Evolutionary conservation across 306 rosid species (phyloP), one percentile per base, ranked within the genome.

Genomic region (Prunus armeniaca): DNA sequence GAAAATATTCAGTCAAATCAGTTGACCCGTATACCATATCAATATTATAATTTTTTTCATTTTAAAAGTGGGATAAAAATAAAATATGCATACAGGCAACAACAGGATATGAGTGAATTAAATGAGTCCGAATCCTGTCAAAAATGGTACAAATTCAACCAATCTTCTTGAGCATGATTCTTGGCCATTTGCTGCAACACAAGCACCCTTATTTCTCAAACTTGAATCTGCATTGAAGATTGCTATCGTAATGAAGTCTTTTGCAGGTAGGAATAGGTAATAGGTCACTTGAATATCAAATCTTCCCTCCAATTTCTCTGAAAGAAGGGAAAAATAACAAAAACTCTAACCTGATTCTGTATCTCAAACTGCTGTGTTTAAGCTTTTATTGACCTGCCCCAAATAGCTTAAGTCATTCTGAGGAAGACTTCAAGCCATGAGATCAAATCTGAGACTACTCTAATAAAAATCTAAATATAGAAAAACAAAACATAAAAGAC

Each of bases 371-470:
- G 51, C 45, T 11, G 32, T 74, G 32, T 28, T 45, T 43, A 19
- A 17, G 43, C 19, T 17, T 32, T 45, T 7, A 70, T 63, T 38
- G 24, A 70, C 76, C 79, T 49, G 66, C 65, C 75, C 32, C 71
- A 34, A 56, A 43, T 41, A 57, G 66, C 54, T 13, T 18, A 56
- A 65, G 67, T 52, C 9, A 69, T 19, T n/a, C 65, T 24, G 54
- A 68, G 75, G 49, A 60, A 49, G 3, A 47, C 52, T 52, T 72
- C 32, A 30, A 62, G 58, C 27, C 64, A 51, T 9, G 66, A 54
- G 76, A 55, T 18, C 41, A 49, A 81, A 38, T 38, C 67, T 57
- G 22, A 63, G 24, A 58, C 47, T 9, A 58, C 34, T 52, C 18
- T 52, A 15, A 38, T 10, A 25, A 56, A 70, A 6, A 7, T 38